Percentiles rank a stretch among this genome's conserved stretches.
Evolutionary conservation across 768 basidiomycete genomes (phyloP).

Genomic region (Pholiota microspora): DNA sequence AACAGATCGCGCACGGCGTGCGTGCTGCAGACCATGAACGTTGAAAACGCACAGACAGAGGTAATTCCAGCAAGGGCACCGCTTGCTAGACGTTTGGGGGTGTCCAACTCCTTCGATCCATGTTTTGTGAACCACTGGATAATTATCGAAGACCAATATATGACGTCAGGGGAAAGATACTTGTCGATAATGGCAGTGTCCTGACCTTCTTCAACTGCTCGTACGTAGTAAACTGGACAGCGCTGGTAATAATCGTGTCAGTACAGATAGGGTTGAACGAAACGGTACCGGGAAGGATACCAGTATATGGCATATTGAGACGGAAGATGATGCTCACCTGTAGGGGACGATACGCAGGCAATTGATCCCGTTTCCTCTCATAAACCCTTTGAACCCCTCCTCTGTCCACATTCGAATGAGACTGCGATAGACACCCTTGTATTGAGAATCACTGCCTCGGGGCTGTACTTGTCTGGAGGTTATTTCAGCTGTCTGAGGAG

Average conservation of each 20-base stretch:
- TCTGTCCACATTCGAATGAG: constrained; percentile 89
- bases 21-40: not conserved
- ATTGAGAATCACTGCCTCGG: constrained; percentile 56
- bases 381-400: constrained; percentile 90
- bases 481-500: constrained; percentile 8
- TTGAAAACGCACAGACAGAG: constrained; percentile 74
- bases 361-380: constrained; percentile 92
- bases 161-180: constrained; percentile 28
- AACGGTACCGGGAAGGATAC: too few relatives aligned
- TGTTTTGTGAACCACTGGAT: constrained; percentile 65
- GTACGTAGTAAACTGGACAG: constrained; percentile 85
- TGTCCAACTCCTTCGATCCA: constrained; percentile 79
- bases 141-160: constrained; percentile 6
- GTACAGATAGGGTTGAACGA: not conserved
- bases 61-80: constrained; percentile 94
- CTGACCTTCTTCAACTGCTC: constrained; percentile 86
- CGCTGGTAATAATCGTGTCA: constrained; percentile 36
- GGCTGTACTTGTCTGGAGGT: constrained; percentile 87
- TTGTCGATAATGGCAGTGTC: not conserved
- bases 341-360: constrained; percentile 94
- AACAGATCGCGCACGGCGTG: not conserved
- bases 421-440: constrained; percentile 82
- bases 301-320: too few relatives aligned
- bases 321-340: constrained; percentile 36
- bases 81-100: constrained; percentile 78